phyloP scores from a whole-genome alignment of 2,329 filamentous ascomycete genomes.

The Shiraia bambusicola region DNA sequence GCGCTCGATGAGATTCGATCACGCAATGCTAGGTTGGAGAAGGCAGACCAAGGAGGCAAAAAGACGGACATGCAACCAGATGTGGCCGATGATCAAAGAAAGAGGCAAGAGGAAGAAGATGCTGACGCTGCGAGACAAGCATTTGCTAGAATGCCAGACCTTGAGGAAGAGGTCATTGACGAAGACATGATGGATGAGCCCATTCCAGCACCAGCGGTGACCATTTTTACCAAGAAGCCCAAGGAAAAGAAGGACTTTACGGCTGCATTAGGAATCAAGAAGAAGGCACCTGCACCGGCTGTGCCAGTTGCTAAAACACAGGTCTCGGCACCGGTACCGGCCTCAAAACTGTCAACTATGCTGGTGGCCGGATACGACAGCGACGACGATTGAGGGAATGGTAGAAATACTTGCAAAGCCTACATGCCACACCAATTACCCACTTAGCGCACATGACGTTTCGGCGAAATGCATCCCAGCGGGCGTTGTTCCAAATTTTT shows the following conservation, averaged over 20 bases:
- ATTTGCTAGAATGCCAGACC: constrained; percentile 59
- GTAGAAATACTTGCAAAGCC: not conserved
- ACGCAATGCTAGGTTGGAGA: constrained; percentile 83
- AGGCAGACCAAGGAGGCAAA: constrained; percentile 65
- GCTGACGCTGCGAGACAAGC: constrained; percentile 77
- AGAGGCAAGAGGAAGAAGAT: constrained; percentile 75
- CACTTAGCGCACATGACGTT: not conserved
- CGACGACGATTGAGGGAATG: constrained; percentile 23
- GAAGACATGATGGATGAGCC: constrained; percentile 46
- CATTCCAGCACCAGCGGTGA: constrained; percentile 41
- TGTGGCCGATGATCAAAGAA: constrained; percentile 58
- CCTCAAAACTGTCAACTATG: constrained; percentile 25
- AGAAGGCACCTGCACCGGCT: constrained; percentile 24
- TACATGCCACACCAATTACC: not conserved
- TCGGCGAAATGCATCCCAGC: no score
- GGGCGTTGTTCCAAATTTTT: no score
- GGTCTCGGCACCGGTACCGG: constrained; percentile 8
- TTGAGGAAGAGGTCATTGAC: constrained; percentile 56
- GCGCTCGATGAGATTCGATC: constrained; percentile 92
- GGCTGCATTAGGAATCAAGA: constrained; percentile 77
- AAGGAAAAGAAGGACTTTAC: constrained; percentile 87
- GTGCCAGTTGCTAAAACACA: constrained; percentile 6
- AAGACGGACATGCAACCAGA: constrained; percentile 57
- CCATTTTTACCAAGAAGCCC: constrained; percentile 70
- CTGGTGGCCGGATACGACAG: constrained; percentile 36